Base-by-base conservation (phyloP, 768 basidiomycete species). In the Boletellus sp. region DNA sequence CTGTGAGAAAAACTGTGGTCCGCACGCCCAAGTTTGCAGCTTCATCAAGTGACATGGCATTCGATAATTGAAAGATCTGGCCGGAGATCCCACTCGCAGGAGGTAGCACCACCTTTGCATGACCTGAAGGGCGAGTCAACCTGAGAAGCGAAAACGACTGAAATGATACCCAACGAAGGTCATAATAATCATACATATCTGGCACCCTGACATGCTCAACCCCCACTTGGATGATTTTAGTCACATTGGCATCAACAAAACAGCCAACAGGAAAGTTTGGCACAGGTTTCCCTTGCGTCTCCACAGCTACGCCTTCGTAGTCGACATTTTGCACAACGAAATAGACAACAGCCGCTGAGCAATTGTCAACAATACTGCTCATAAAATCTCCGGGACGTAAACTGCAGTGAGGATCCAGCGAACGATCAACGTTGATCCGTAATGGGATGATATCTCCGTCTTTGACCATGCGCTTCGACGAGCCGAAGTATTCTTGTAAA, bases 321-420 rank as follows among this genome's bases (percentile, higher is more conserved):
- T 89, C 86, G 31, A 96, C 68, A 48, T 86, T 80, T 13, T 89
- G 88, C 42, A 97, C 74, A 48, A 82, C 71, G 66, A 97, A 97
- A 60, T 80, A 90, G 0, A 87, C 83, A 3, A 81, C 59, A 57
- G 81, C 70, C 58, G 83, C 63, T 57, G 64, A 52, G 34, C 31
- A 4, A 20, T 23, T 45, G 12, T 22, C 42, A 1, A 26, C 12
- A 17, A 22, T 16, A 17, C 11, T 11, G 19, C 39, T 40, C 22
- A 42, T 10, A n/a, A 55, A 48, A 50, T 56, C 56, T 2, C 39
- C 32, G 6, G 17, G 41, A 17, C 38, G 22, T 12, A 63, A 41
- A 15, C 6, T 47, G 6, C 12, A 26, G 24, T 47, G 45, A 39
- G 65, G 54, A 53, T 63, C 53, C 46, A 66, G 16, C 3, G 68